These are phyloP conservation scores for Kodamaea anthophila DNA, from an alignment of 1,139 yeast genomes.

Conservation along the genomic window DNA sequence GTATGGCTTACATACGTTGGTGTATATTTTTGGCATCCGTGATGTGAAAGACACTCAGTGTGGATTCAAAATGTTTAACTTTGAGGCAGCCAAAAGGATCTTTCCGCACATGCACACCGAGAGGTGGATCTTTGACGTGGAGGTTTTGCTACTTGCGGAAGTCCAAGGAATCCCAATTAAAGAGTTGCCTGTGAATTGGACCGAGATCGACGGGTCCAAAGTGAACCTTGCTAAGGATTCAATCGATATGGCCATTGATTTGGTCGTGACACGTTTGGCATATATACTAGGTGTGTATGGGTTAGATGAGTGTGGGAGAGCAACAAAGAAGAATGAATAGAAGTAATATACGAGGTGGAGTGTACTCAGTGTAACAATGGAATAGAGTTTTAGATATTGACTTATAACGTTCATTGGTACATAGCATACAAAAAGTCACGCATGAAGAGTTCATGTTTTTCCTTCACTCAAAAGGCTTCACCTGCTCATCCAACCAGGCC, in stretches of 20 bases:
- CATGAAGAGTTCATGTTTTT: too few relatives aligned
- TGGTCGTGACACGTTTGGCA: constrained; percentile 86
- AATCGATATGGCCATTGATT: constrained; percentile 90
- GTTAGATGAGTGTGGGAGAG: constrained; percentile 18
- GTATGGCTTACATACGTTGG: constrained; percentile 87
- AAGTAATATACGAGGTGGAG: neutral
- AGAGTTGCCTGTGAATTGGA: constrained; percentile 93
- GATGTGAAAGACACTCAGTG: constrained; percentile 90
- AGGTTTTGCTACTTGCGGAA: constrained; percentile 73
- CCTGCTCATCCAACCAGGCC: constrained; percentile 8
- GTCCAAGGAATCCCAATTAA: constrained; percentile 58
- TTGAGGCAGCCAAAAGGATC: constrained; percentile 53
- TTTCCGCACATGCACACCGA: constrained; percentile 95
- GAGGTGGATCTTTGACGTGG: constrained; percentile 98
- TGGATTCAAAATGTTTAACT: constrained; percentile 89
- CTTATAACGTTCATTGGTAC: too few relatives aligned
- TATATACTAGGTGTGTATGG: constrained; percentile 78
- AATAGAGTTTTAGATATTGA: too few relatives aligned
- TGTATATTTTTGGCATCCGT: constrained; percentile 83
- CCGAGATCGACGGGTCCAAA: constrained; percentile 92
- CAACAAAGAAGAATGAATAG: constrained; percentile 8
- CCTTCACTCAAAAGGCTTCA: constrained; percentile 1
- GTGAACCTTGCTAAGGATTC: constrained; percentile 89
- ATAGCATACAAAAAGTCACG: too few relatives aligned
- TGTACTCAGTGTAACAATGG: too few relatives aligned